Evolutionary conservation across 177 flowering plant genomes (phyloP), one percentile per base, ranked within the genome.

Genomic region (Vitis hybrid): DNA sequence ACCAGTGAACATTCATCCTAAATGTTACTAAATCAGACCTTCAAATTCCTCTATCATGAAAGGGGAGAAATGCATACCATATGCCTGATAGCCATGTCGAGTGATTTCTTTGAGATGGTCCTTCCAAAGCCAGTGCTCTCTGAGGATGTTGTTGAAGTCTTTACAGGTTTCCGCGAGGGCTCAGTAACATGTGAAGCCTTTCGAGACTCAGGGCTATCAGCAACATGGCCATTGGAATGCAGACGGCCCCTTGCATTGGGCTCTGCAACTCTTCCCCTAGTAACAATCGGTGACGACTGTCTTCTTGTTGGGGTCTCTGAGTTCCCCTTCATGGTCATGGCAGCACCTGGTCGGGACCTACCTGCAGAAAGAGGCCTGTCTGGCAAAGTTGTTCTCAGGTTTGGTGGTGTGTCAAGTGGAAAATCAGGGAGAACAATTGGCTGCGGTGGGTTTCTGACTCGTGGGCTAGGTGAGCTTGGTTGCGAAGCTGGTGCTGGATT

Each of bases 51-150:
- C 23, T 21, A 21, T 21, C 23, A 21, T 1, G 23, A 21, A 21
- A 21, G 2, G 23, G 23, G 34, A 51, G 59, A 15, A 32, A n/a
- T 32, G 52, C 87, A 19, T 90, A 93, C 99, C 97, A 95, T 93
- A 73, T 95, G 96, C 78, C 91, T 84, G 70, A 91, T 87, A 65
- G 95, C 97, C 98, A 93, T 90, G 71, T 93, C 99, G 57, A 93
- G 83, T 17, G 99, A 91, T 70, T 89, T 95, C 82, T 91, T 91
- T 62, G 99, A 95, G 73, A 91, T 90, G 2, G 83, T 83, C 82
- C 99, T 87, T 74, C 98, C 98, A 80, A 90, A 89, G 50, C 99
- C 99, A 51, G 81, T 80, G 77, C 82, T 80, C 17, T 93, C 98
- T 1, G 86, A 19, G 13, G 84, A 62, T 50, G 86, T 64, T 56